phyloP scores from a whole-genome alignment of 805 yeast species.

The Candida tibetensis region DNA sequence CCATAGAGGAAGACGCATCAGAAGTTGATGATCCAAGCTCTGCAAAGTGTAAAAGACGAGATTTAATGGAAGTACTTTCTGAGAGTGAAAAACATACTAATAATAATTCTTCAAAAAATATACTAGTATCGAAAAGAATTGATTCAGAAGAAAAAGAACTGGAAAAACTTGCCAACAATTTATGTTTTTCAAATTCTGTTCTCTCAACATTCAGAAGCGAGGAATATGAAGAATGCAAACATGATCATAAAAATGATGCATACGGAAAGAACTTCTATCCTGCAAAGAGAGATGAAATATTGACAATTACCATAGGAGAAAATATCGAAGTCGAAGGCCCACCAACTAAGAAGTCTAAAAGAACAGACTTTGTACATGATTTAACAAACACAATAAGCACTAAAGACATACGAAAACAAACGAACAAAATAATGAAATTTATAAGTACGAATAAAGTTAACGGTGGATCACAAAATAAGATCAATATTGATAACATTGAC shows the following conservation, averaged over 20 bases:
- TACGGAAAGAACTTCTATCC: slow-evolving; percentile 2
- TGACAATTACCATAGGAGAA: slow-evolving; percentile 5
- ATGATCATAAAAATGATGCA: slow-evolving; percentile 2
- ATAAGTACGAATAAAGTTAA: not conserved
- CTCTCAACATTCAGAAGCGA: not conserved
- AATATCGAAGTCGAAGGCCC: slow-evolving; percentile 2
- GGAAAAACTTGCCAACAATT: too few species aligned
- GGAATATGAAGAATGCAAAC: not conserved
- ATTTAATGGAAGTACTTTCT: too few species aligned
- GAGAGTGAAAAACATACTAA: too few species aligned
- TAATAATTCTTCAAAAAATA: too few species aligned
- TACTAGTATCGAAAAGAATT: too few species aligned
- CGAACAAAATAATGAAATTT: not conserved
- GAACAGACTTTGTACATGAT: slow-evolving; percentile 1
- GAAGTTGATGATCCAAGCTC: too few species aligned
- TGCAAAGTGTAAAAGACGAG: too few species aligned
- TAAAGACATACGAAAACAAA: not conserved
- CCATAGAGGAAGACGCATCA: not conserved
- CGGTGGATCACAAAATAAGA: not conserved
- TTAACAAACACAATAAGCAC: not conserved
- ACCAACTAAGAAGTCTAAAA: not conserved
- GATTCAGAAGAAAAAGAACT: too few species aligned
- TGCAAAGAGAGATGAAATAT: not conserved
- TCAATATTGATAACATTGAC: slow-evolving; percentile 40
- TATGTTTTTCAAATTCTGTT: not conserved